phyloP scores from a whole-genome alignment of 352 stramenopile genomes.

The Phytophthora tentaculata region DNA sequence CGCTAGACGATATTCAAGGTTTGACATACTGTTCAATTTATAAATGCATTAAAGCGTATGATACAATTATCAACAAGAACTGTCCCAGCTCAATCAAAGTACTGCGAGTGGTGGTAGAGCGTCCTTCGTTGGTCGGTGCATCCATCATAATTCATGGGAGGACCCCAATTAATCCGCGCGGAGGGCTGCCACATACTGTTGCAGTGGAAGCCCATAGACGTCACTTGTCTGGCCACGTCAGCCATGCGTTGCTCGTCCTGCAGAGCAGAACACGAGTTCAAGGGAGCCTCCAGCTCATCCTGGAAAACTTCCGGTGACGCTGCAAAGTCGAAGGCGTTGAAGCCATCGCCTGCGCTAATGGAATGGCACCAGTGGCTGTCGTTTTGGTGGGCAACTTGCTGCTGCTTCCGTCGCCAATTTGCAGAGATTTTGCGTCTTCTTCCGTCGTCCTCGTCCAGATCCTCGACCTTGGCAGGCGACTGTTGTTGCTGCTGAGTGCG shows the following conservation, averaged over 20 bases:
- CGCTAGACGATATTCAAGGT: too few relatives aligned
- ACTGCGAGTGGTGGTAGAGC: too few relatives aligned
- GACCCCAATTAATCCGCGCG: neutral
- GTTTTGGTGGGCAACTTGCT: conserved; percentile 22
- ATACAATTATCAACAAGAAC: too few relatives aligned
- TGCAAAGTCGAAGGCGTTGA: conserved; percentile 53
- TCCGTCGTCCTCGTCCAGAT: conserved; percentile 29
- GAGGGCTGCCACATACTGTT: conserved; percentile 40
- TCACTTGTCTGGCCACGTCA: conserved; percentile 24
- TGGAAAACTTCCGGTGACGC: conserved; percentile 42
- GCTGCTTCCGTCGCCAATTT: conserved; percentile 31
- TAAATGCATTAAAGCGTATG: too few relatives aligned
- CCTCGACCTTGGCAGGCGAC: neutral
- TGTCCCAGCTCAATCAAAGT: too few relatives aligned
- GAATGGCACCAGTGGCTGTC: conserved; percentile 18
- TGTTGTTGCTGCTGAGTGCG: conserved; percentile 22
- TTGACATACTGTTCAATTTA: too few relatives aligned
- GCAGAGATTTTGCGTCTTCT: conserved; percentile 47
- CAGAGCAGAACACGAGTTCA: neutral
- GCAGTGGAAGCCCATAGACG: conserved; percentile 30
- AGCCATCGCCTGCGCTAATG: conserved; percentile 11
- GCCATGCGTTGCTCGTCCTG: conserved; percentile 18
- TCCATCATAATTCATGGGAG: too few relatives aligned
- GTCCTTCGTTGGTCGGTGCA: too few relatives aligned
- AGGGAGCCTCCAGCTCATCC: neutral